Percentiles rank a stretch among this genome's conserved stretches.
phyloP scores from a whole-genome alignment of 495 filamentous ascomycete genomes.

The Xylaria sp. region DNA sequence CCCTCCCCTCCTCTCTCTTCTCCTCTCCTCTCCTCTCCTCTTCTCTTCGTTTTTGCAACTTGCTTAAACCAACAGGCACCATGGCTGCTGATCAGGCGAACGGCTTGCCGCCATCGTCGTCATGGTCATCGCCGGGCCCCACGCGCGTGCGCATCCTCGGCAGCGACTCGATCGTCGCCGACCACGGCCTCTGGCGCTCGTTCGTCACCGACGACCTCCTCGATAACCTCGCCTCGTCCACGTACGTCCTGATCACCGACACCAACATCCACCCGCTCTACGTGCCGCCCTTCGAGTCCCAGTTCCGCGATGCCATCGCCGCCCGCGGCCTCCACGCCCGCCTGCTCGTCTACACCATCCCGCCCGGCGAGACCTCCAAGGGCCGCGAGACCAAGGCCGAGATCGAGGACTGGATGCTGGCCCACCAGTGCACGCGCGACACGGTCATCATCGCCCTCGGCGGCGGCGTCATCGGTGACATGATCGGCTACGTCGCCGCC shows the following conservation, averaged over 20 bases:
- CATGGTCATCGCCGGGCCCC: constrained; percentile 36
- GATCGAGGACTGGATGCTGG: constrained; percentile 97
- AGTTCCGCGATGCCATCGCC: constrained; percentile 67
- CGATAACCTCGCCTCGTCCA: constrained; percentile 77
- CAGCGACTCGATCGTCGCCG: constrained; percentile 83
- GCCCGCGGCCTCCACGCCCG: constrained; percentile 62
- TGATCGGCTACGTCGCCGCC: constrained; percentile 95
- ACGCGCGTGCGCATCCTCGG: constrained; percentile 61
- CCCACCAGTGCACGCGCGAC: constrained; percentile 89
- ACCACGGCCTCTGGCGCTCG: constrained; percentile 86
- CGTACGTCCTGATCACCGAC: constrained; percentile 95
- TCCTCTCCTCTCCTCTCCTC: too few relatives aligned
- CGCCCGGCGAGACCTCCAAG: constrained; percentile 93
- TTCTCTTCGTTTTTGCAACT: background rate
- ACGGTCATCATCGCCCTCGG: constrained; percentile 94
- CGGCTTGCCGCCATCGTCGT: constrained; percentile 29
- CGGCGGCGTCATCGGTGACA: constrained; percentile 97
- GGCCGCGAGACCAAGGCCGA: constrained; percentile 90
- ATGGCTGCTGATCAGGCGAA: constrained; percentile 32
- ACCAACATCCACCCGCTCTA: constrained; percentile 87
- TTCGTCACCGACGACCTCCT: constrained; percentile 86
- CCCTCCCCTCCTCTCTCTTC: too few relatives aligned
- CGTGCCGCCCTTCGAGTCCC: constrained; percentile 73
- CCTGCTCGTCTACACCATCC: constrained; percentile 84
- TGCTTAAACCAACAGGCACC: background rate